Evolutionary conservation across 345 rosid genomes (phyloP).

Genomic region (Barbarea vulgaris): DNA sequence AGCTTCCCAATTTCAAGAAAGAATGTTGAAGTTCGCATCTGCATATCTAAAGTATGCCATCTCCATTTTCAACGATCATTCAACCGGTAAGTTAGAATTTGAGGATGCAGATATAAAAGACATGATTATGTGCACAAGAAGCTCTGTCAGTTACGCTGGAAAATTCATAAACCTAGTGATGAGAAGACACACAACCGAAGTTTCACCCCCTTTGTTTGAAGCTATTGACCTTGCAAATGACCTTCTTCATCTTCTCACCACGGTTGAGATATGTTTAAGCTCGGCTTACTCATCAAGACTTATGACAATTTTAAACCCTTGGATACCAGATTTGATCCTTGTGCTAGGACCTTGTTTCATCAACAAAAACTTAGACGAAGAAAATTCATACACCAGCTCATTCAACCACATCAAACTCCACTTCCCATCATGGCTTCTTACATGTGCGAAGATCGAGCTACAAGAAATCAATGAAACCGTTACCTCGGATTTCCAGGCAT

Average conservation of each 20-base stretch:
- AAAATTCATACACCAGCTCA: constrained; percentile 38
- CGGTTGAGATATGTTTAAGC: constrained; percentile 55
- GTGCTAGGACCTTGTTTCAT: constrained; percentile 64
- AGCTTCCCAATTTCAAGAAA: constrained; percentile 44
- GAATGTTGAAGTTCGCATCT: constrained; percentile 61
- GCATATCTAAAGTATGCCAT: constrained; percentile 50
- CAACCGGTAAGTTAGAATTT: constrained; percentile 43
- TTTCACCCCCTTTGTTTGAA: constrained; percentile 54
- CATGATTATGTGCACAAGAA: constrained; percentile 56
- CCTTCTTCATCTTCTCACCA: constrained; percentile 58
- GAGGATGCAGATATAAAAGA: constrained; percentile 62
- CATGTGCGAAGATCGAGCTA: constrained; percentile 58
- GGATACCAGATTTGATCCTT: constrained; percentile 91
- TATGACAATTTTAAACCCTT: constrained; percentile 59
- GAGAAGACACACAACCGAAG: constrained; percentile 44
- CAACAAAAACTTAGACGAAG: constrained; percentile 40
- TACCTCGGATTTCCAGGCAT: constrained; percentile 40
- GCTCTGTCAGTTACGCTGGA: constrained; percentile 72
- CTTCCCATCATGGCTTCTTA: constrained; percentile 67
- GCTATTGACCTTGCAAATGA: constrained; percentile 59
- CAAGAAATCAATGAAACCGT: constrained; percentile 45
- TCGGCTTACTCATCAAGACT: constrained; percentile 56
- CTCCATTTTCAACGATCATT: constrained; percentile 47
- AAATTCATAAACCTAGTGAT: constrained; percentile 71
- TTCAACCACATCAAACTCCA: constrained; percentile 48